Conservation (phyloP, 371 early-diverging fungal genomes). For the Phascolomyces articulosus region DNA sequence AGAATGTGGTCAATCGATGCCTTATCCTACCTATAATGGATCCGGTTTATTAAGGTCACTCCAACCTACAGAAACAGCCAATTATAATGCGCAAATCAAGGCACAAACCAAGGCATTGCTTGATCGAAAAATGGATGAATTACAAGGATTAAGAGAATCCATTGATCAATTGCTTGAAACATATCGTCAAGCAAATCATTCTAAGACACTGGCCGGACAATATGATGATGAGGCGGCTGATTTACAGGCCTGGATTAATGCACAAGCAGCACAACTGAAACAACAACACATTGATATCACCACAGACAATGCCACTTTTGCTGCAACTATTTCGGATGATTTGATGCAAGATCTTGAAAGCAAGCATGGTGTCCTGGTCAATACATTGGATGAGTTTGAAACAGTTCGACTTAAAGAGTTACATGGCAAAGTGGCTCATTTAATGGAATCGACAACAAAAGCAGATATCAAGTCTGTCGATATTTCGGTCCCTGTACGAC, state of each 20-base stretch:
- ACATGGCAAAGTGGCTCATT: slow-evolving; percentile 36
- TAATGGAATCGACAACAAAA: slow-evolving; percentile 20
- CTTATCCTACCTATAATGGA: slow-evolving; percentile 34
- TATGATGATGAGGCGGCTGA: slow-evolving; percentile 35
- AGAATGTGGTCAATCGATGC: slow-evolving; percentile 36
- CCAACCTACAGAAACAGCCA: slow-evolving; percentile 17
- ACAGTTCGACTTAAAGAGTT: slow-evolving; percentile 23
- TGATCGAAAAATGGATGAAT: slow-evolving; percentile 32
- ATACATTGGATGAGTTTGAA: slow-evolving; percentile 34
- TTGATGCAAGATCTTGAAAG: slow-evolving; percentile 24
- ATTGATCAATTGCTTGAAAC: slow-evolving; percentile 26
- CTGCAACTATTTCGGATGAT: slow-evolving; percentile 12
- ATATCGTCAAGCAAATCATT: slow-evolving; percentile 27
- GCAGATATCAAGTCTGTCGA: slow-evolving; percentile 32
- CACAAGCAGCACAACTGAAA: slow-evolving; percentile 26
- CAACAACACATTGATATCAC: slow-evolving; percentile 43
- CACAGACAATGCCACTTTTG: slow-evolving; percentile 26
- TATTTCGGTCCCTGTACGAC: slow-evolving; percentile 28
- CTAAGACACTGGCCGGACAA: slow-evolving; percentile 25
- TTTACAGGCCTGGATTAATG: slow-evolving; percentile 38
- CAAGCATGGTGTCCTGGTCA: slow-evolving; percentile 17
- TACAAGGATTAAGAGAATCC: slow-evolving; percentile 19
- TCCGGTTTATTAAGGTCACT: slow-evolving; percentile 20
- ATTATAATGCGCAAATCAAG: slow-evolving; percentile 13
- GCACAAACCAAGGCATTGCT: slow-evolving; percentile 28